Percentiles rank a stretch among this genome's conserved stretches.
phyloP scores from a whole-genome alignment of 805 yeast species.

The Metschnikowia colocasiae region DNA sequence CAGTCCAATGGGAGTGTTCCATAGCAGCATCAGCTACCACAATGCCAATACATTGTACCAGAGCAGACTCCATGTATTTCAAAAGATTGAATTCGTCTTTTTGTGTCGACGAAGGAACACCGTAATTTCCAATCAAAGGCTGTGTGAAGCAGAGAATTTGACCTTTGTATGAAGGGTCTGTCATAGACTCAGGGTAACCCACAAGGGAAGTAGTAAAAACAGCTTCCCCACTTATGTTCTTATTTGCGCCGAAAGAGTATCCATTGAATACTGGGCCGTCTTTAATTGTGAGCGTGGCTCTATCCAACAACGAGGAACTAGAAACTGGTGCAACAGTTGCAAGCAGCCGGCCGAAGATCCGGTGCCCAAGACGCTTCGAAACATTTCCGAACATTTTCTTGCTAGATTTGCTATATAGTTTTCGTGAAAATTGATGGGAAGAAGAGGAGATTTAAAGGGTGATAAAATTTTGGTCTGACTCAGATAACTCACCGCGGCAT shows the following conservation, averaged over 20 bases:
- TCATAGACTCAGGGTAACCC: conserved; percentile 98
- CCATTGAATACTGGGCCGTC: conserved; percentile 94
- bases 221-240: conserved; percentile 92
- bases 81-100: conserved; percentile 83
- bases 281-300: conserved; percentile 87
- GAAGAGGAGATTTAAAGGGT: neutral
- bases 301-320: conserved; percentile 48
- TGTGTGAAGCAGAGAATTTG: conserved; percentile 96
- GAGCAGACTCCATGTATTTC: conserved; percentile 88
- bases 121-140: conserved; percentile 96
- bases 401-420: neutral
- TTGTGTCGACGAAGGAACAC: conserved; percentile 83
- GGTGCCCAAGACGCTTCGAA: neutral
- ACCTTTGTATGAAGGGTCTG: conserved; percentile 97
- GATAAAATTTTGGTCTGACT: conserved; percentile 14
- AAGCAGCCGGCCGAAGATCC: conserved; percentile 24
- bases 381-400: neutral
- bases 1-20: conserved; percentile 99
- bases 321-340: conserved; percentile 32
- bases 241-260: conserved; percentile 92
- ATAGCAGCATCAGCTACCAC: conserved; percentile 95
- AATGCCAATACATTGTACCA: conserved; percentile 90
- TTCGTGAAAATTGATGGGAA: conserved; percentile 1
- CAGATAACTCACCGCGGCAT: conserved; percentile 26
- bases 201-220: conserved; percentile 97